Conservation (phyloP, 2,329 filamentous ascomycete species). For the Aspergillus pseudoglaucus region DNA sequence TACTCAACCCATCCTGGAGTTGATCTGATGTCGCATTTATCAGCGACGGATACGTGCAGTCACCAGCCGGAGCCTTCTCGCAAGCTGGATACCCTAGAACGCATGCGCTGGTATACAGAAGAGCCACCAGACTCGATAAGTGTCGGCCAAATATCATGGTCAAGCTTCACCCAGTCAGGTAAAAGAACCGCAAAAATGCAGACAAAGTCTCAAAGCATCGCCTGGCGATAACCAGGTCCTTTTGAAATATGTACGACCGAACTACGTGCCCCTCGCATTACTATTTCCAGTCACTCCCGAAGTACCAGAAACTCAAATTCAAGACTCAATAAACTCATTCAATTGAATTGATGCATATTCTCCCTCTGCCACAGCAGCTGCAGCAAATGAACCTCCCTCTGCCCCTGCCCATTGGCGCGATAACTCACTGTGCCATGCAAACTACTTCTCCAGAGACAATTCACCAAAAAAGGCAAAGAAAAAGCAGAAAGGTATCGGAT, state of each 20-base stretch:
- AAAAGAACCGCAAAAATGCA: not conserved
- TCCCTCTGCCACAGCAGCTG: too few relatives aligned
- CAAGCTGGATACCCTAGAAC: not conserved
- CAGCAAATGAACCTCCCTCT: too few relatives aligned
- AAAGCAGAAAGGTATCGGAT: too few relatives aligned
- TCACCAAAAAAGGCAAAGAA: too few relatives aligned
- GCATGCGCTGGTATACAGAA: not conserved
- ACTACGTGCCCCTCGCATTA: not conserved
- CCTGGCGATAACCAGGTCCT: not conserved
- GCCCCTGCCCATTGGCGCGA: too few relatives aligned
- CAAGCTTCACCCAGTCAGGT: not conserved
- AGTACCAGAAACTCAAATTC: too few relatives aligned
- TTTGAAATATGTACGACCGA: not conserved
- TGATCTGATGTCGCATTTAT: slow-evolving; percentile 49
- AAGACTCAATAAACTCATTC: too few relatives aligned
- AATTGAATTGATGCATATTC: too few relatives aligned
- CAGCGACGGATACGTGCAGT: slow-evolving; percentile 32
- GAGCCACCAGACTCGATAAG: not conserved
- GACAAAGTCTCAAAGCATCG: not conserved
- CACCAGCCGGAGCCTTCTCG: not conserved
- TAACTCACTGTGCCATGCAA: too few relatives aligned
- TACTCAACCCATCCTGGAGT: slow-evolving; percentile 43
- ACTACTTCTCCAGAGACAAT: too few relatives aligned
- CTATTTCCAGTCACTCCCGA: not conserved
- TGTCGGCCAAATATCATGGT: not conserved